phyloP scores from a whole-genome alignment of 345 rosid species.

The Theobroma cacao region DNA sequence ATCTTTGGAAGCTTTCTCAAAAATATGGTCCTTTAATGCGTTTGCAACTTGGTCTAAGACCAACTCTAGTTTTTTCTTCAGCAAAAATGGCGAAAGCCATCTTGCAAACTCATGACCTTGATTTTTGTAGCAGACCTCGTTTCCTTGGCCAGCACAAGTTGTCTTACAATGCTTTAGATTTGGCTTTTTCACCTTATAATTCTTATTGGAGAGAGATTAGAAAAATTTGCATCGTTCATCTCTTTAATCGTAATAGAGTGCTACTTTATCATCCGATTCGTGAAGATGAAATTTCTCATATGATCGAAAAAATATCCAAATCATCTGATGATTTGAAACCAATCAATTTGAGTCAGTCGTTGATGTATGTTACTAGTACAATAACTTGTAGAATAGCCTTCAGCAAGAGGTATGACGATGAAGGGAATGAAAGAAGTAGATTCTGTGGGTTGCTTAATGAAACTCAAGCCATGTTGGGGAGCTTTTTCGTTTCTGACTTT shows the following conservation, averaged over 20 bases:
- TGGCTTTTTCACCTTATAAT: constrained; percentile 42
- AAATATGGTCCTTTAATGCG: constrained; percentile 49
- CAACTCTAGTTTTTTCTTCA: constrained; percentile 28
- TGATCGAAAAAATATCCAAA: neutral
- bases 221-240: constrained; percentile 32
- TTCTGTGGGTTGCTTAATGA: constrained; percentile 30
- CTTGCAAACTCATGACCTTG: constrained; percentile 37
- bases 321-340: neutral
- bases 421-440: constrained; percentile 18
- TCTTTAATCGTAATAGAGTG: constrained; percentile 34
- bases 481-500: constrained; percentile 38
- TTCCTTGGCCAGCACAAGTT: constrained; percentile 30
- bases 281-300: neutral
- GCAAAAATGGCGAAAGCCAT: constrained; percentile 38
- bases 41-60: constrained; percentile 32
- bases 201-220: constrained; percentile 44
- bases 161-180: constrained; percentile 39
- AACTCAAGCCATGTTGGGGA: constrained; percentile 27
- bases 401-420: constrained; percentile 34
- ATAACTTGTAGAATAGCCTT: constrained; percentile 38
- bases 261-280: neutral
- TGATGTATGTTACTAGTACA: constrained; percentile 22
- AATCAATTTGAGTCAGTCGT: neutral
- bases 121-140: constrained; percentile 43
- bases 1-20: constrained; percentile 41